Evolutionary conservation across 208 protist genomes (phyloP).

Genomic region (Trypanosomatidae sp.): DNA sequence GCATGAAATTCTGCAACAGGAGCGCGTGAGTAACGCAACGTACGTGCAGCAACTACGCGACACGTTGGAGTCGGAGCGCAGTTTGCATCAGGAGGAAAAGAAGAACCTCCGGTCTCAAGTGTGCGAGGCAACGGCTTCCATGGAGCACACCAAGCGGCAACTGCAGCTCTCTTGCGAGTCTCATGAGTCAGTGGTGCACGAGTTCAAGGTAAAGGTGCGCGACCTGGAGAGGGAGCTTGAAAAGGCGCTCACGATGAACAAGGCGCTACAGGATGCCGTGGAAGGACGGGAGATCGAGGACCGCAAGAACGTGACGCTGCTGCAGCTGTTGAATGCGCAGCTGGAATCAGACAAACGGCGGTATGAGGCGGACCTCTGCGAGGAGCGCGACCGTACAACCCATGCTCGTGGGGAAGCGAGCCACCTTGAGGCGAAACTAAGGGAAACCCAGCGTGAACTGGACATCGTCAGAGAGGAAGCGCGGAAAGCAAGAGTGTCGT

Average conservation of each 20-base stretch:
- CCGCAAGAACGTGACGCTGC: conserved; percentile 77
- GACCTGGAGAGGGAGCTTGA: conserved; percentile 72
- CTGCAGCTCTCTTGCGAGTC: conserved; percentile 39
- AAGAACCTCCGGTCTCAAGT: conserved; percentile 38
- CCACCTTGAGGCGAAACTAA: conserved; percentile 38
- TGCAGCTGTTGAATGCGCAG: conserved; percentile 86
- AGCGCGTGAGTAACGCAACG: conserved; percentile 27
- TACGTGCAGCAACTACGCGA: conserved; percentile 42
- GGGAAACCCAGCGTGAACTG: conserved; percentile 45
- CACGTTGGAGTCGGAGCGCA: conserved; percentile 41
- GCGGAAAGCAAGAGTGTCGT: conserved; percentile 29
- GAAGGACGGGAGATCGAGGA: conserved; percentile 75
- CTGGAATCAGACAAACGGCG: conserved; percentile 73
- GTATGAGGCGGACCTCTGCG: conserved; percentile 57
- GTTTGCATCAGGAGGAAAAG: conserved; percentile 34
- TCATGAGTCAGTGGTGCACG: conserved; percentile 50
- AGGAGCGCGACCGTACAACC: conserved; percentile 36
- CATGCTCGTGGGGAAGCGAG: conserved; percentile 39
- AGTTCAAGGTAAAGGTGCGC: conserved; percentile 40
- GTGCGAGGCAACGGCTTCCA: conserved; percentile 25
- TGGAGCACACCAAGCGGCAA: conserved; percentile 46
- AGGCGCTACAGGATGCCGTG: conserved; percentile 67
- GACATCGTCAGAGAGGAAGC: conserved; percentile 41
- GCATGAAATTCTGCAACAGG: conserved; percentile 32
- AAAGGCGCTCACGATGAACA: conserved; percentile 70